Percentiles rank a stretch among this genome's conserved stretches.
Evolutionary conservation across 2,329 filamentous ascomycete species (phyloP).

Genomic region (Talaromyces piceae): DNA sequence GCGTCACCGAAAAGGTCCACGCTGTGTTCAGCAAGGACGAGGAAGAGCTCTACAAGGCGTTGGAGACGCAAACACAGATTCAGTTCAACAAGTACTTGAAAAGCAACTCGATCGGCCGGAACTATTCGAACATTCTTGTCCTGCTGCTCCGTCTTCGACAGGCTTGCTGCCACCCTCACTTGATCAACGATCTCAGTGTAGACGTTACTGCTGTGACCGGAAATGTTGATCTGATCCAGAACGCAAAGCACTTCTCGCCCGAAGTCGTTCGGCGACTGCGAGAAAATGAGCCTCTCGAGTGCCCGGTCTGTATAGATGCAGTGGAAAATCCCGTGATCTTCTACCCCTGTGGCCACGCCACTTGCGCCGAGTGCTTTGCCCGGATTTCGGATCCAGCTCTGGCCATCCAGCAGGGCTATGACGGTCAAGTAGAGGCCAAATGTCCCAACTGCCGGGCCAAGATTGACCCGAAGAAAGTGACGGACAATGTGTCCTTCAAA

Average conservation of each 20-base stretch:
- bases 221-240: conserved; percentile 50
- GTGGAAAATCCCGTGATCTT: conserved; percentile 69
- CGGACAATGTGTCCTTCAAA: conserved; percentile 67
- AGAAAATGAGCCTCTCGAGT: conserved; percentile 59
- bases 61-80: conserved; percentile 61
- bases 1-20: conserved; percentile 54
- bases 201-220: conserved; percentile 41
- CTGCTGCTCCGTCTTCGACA: conserved; percentile 73
- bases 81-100: conserved; percentile 71
- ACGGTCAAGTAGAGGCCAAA: conserved; percentile 46
- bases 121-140: conserved; percentile 75
- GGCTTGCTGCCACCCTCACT: conserved; percentile 68
- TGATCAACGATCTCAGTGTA: conserved; percentile 59
- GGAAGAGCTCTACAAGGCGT: conserved; percentile 53
- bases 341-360: conserved; percentile 74
- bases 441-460: conserved; percentile 70
- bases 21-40: conserved; percentile 63
- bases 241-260: conserved; percentile 54
- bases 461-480: conserved; percentile 61
- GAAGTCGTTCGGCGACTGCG: conserved; percentile 62
- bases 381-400: conserved; percentile 57
- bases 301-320: conserved; percentile 74
- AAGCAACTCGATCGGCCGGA: conserved; percentile 58
- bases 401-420: conserved; percentile 53
- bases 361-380: conserved; percentile 69